These are phyloP conservation scores for Pholiota microspora DNA, from an alignment of 768 basidiomycete genomes.

Conservation along the genomic window DNA sequence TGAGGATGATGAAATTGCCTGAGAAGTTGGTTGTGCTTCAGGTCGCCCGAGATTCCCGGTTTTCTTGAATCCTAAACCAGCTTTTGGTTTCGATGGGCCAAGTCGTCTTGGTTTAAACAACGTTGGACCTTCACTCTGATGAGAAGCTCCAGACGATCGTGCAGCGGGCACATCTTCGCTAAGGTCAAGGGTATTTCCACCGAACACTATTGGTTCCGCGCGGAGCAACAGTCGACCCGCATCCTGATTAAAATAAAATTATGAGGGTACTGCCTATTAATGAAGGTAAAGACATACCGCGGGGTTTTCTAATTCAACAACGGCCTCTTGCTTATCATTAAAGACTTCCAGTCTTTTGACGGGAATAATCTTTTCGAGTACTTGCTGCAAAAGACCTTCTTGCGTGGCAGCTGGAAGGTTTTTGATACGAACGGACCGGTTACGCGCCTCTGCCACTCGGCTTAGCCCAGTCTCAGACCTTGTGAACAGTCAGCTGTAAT, in stretches of 20 bases:
- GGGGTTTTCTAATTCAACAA: constrained; percentile 62
- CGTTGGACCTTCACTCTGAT: constrained; percentile 34
- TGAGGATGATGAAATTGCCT: constrained; percentile 11
- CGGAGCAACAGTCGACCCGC: constrained; percentile 76
- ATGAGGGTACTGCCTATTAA: background rate
- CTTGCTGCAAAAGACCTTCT: constrained; percentile 91
- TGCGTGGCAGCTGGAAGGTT: constrained; percentile 77
- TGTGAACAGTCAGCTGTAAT: constrained; percentile 1
- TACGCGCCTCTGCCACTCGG: constrained; percentile 53
- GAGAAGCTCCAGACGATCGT: constrained; percentile 29
- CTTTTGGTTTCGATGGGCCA: constrained; percentile 64
- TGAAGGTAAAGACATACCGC: constrained; percentile 45
- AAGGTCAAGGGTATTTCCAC: constrained; percentile 57
- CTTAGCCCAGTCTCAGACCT: constrained; percentile 58
- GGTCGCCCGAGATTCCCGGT: constrained; percentile 22
- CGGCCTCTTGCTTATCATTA: constrained; percentile 53
- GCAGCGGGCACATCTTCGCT: constrained; percentile 44
- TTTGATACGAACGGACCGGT: constrained; percentile 72
- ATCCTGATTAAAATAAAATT: constrained; percentile 51
- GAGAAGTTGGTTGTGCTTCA: constrained; percentile 17
- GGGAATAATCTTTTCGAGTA: constrained; percentile 70
- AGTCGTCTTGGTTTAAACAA: constrained; percentile 66
- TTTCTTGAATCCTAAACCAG: constrained; percentile 63
- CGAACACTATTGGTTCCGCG: constrained; percentile 69
- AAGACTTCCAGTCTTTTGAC: constrained; percentile 80